Conservation (phyloP, 805 yeast genomes). For the Komagataella populi region DNA sequence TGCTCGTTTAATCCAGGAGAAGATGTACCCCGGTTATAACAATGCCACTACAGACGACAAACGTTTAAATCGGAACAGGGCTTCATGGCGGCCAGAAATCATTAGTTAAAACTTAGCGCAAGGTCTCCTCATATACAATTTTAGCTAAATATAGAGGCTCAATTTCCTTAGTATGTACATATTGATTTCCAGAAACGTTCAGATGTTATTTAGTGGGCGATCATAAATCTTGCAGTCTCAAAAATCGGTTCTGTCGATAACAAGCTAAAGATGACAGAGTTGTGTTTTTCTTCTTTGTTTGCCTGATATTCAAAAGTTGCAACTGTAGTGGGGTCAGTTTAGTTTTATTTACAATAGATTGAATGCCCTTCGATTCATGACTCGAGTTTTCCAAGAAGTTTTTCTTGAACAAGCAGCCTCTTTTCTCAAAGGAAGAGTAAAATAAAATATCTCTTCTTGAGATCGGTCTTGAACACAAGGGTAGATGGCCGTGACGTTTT, state of each 20-base stretch:
- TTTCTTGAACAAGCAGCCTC: conserved; percentile 55
- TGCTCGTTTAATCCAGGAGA: too few species aligned
- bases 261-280: neutral
- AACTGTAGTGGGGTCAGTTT: neutral
- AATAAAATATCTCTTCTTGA: conserved; percentile 67
- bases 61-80: too few species aligned
- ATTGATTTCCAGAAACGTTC: too few species aligned
- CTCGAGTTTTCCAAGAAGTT: neutral
- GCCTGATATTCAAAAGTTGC: neutral
- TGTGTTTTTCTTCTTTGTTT: neutral
- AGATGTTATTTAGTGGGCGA: neutral
- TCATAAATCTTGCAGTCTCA: neutral
- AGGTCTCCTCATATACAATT: too few species aligned
- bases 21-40: too few species aligned
- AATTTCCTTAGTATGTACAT: neutral
- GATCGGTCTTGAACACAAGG: conserved; percentile 77
- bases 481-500: conserved; percentile 62
- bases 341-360: neutral
- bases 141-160: too few species aligned
- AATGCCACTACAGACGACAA: too few species aligned
- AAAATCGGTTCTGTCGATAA: neutral
- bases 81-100: too few species aligned
- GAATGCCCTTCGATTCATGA: neutral
- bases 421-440: conserved; percentile 55
- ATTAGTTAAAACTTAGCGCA: too few species aligned